These are phyloP conservation scores for Casuarina cunninghamiana DNA, from an alignment of 306 rosid species.

Conservation along the genomic window DNA sequence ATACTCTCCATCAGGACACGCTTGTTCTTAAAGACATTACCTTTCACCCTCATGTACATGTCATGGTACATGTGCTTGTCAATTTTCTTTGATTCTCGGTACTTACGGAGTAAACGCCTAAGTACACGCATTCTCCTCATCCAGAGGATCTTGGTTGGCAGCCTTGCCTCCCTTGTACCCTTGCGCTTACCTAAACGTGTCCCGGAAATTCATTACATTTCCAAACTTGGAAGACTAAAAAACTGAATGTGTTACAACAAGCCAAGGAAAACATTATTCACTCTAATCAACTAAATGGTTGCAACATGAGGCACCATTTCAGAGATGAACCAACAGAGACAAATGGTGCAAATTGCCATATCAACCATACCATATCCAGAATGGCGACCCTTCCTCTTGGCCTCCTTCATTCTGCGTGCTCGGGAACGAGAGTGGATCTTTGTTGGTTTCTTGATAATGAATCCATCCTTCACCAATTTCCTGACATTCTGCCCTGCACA, in stretches of 20 bases:
- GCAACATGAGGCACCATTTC: neutral
- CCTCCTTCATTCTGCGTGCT: constrained; percentile 65
- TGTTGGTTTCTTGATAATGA: constrained; percentile 62
- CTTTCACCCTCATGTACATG: constrained; percentile 58
- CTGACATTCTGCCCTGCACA: constrained; percentile 57
- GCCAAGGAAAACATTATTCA: neutral
- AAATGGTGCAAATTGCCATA: neutral
- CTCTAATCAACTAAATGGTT: neutral
- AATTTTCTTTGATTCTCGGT: constrained; percentile 46
- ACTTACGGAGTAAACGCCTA: constrained; percentile 54
- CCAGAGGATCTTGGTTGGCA: constrained; percentile 60
- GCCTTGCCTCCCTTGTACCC: constrained; percentile 68
- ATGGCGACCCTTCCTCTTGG: constrained; percentile 66
- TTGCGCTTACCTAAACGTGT: constrained; percentile 51
- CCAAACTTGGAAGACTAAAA: neutral
- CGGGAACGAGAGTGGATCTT: constrained; percentile 67
- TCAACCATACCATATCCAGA: constrained; percentile 50
- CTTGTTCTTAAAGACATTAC: constrained; percentile 56
- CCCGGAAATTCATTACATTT: neutral
- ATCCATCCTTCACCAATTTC: constrained; percentile 66
- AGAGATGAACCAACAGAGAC: neutral
- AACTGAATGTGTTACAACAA: neutral
- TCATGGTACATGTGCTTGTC: constrained; percentile 54
- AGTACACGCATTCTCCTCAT: constrained; percentile 57
- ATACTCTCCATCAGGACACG: constrained; percentile 56